These are phyloP conservation scores for Gaillardinia entomophila DNA, from an alignment of 805 yeast genomes.

Conservation along the genomic window DNA sequence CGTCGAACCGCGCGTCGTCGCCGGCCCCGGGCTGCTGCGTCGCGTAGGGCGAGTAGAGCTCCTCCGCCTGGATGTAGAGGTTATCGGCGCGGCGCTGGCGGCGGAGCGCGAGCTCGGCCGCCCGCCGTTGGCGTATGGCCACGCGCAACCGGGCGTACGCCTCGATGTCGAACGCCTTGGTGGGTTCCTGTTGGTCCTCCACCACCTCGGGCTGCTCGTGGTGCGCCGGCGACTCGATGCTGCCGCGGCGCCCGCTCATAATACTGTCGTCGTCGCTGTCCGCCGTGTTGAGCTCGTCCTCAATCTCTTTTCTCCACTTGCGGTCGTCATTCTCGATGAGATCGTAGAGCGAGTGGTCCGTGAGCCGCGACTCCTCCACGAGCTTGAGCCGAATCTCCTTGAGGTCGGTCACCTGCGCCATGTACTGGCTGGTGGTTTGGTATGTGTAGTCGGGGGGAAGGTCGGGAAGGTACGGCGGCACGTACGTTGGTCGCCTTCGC, in stretches of 20 bases:
- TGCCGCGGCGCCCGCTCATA: conserved; percentile 12
- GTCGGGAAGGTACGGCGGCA: conserved; percentile 78
- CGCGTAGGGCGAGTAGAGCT: conserved; percentile 33
- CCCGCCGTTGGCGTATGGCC: conserved; percentile 25
- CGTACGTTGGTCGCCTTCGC: conserved; percentile 32
- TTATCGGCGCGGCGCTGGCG: conserved; percentile 19
- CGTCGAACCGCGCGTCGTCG: conserved; percentile 15
- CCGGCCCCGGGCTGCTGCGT: conserved; percentile 13
- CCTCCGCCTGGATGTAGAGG: conserved; percentile 33
- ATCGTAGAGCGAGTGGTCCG: conserved; percentile 70
- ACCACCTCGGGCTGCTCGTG: conserved; percentile 3
- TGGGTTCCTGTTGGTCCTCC: conserved; percentile 7
- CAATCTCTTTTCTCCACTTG: conserved; percentile 23
- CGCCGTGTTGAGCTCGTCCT: conserved; percentile 14
- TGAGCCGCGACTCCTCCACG: conserved; percentile 74
- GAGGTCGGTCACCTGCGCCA: conserved; percentile 61
- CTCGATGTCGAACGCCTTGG: conserved; percentile 44
- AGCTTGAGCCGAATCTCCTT: conserved; percentile 63
- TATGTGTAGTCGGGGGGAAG: conserved; percentile 94
- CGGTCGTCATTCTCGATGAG: conserved; percentile 40
- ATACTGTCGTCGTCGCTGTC: conserved; percentile 13
- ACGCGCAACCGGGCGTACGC: conserved; percentile 50
- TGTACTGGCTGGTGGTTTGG: conserved; percentile 66
- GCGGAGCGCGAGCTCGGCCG: conserved; percentile 12
- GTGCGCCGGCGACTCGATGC: conserved; percentile 4